Evolutionary conservation across 1,284 basidiomycete genomes (phyloP).

Genomic region (Microbotryum violaceum): DNA sequence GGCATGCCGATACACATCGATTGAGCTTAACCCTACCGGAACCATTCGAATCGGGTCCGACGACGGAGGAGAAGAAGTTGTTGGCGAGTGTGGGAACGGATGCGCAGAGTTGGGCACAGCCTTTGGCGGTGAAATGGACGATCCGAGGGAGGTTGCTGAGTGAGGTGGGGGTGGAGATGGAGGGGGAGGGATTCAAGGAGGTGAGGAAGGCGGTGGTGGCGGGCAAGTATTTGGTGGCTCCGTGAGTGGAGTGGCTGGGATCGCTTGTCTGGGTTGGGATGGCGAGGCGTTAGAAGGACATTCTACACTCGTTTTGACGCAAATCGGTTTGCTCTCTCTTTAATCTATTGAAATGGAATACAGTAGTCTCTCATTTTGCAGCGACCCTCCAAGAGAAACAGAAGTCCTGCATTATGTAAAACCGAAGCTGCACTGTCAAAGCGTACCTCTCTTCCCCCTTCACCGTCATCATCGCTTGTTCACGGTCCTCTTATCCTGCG

Average conservation of each 20-base stretch:
- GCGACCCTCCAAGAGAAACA: too few species aligned
- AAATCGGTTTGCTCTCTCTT: too few species aligned
- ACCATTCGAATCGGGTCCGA: constrained; percentile 23
- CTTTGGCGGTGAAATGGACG: constrained; percentile 44
- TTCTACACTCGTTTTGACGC: too few species aligned
- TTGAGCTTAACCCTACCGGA: constrained; percentile 43
- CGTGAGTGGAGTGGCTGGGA: neutral
- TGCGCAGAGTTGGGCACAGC: constrained; percentile 32
- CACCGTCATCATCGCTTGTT: constrained; percentile 37
- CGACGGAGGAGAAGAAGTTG: constrained; percentile 24
- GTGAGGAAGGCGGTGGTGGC: constrained; percentile 30
- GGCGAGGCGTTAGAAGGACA: too few species aligned
- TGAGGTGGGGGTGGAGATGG: constrained; percentile 41
- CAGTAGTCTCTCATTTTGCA: too few species aligned
- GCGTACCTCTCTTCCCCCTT: too few species aligned
- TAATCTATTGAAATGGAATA: too few species aligned
- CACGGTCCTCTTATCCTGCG: constrained; percentile 48
- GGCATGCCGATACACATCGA: constrained; percentile 39
- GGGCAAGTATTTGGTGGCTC: constrained; percentile 43
- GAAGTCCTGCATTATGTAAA: too few species aligned
- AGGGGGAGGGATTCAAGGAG: constrained; percentile 39
- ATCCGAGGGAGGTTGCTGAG: constrained; percentile 42
- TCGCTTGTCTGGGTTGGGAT: too few species aligned
- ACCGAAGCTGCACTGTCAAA: too few species aligned
- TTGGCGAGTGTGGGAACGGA: constrained; percentile 46